Evolutionary conservation across 495 filamentous ascomycete genomes (phyloP).

Genomic region (Aspergillus biplanus): DNA sequence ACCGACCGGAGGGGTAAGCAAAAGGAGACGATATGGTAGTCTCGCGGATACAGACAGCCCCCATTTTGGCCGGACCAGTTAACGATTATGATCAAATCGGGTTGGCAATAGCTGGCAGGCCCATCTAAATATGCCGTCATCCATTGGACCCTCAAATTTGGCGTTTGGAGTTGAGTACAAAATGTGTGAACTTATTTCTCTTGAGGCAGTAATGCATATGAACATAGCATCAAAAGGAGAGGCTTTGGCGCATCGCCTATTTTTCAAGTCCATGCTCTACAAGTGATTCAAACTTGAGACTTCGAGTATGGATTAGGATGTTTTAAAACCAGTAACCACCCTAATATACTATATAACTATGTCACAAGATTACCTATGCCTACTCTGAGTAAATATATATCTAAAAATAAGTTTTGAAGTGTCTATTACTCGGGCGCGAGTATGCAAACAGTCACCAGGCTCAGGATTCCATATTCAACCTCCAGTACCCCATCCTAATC

Average conservation of each 20-base stretch:
- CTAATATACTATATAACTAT: not conserved
- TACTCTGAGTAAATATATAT: too few species aligned
- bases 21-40: not conserved
- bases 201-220: conserved; percentile 4
- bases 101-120: conserved; percentile 20
- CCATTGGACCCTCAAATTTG: conserved; percentile 2
- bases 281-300: not conserved
- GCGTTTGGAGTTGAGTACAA: conserved; percentile 18
- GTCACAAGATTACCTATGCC: not conserved
- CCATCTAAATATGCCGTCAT: conserved; percentile 17
- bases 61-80: conserved; percentile 12
- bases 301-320: not conserved
- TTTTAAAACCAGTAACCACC: not conserved
- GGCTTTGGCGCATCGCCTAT: not conserved
- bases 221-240: conserved; percentile 3
- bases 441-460: too few species aligned
- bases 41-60: not conserved
- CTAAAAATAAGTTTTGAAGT: too few species aligned
- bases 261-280: not conserved
- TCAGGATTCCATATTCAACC: too few species aligned
- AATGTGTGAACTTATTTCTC: not conserved
- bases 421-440: too few species aligned
- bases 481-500: too few species aligned
- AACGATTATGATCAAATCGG: conserved; percentile 10
- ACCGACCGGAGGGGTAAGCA: not conserved